A percentile compares a stretch with the other conserved stretches of the same genome.
Conservation (phyloP, 345 rosid genomes). For the Boechera retrofracta region DNA sequence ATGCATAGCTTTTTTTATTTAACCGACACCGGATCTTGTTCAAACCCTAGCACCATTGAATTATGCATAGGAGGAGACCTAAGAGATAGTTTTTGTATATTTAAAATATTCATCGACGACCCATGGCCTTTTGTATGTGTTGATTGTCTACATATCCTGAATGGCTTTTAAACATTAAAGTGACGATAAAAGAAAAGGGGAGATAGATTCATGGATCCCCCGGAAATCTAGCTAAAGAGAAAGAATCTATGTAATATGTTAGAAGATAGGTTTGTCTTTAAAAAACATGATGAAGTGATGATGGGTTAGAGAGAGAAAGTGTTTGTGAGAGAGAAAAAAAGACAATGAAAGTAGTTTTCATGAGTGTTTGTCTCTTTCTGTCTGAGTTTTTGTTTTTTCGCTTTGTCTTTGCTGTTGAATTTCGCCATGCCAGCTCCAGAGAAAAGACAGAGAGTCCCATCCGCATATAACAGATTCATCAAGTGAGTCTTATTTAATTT, state of each 20-base stretch:
- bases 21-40: slow-evolving; percentile 20
- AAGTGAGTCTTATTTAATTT: slow-evolving; percentile 58
- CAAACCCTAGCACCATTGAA: slow-evolving; percentile 21
- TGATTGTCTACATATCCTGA: not conserved
- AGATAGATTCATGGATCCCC: slow-evolving; percentile 49
- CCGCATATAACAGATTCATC: slow-evolving; percentile 99
- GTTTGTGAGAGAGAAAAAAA: slow-evolving; percentile 41
- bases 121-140: slow-evolving; percentile 11
- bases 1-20: slow-evolving; percentile 29
- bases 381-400: slow-evolving; percentile 51
- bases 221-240: slow-evolving; percentile 61
- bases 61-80: not conserved
- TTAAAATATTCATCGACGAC: not conserved
- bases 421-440: slow-evolving; percentile 82
- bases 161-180: slow-evolving; percentile 20
- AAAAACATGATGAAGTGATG: slow-evolving; percentile 67
- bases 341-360: slow-evolving; percentile 51
- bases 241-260: slow-evolving; percentile 37
- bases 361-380: slow-evolving; percentile 54
- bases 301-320: slow-evolving; percentile 48
- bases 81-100: not conserved
- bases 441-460: slow-evolving; percentile 99
- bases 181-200: not conserved
- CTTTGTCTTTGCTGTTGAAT: slow-evolving; percentile 51
- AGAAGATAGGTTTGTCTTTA: slow-evolving; percentile 37